A percentile compares a stretch with the other conserved stretches of the same genome.
Conservation (phyloP, 1,139 yeast species). For the Taphrina flavorubra region DNA sequence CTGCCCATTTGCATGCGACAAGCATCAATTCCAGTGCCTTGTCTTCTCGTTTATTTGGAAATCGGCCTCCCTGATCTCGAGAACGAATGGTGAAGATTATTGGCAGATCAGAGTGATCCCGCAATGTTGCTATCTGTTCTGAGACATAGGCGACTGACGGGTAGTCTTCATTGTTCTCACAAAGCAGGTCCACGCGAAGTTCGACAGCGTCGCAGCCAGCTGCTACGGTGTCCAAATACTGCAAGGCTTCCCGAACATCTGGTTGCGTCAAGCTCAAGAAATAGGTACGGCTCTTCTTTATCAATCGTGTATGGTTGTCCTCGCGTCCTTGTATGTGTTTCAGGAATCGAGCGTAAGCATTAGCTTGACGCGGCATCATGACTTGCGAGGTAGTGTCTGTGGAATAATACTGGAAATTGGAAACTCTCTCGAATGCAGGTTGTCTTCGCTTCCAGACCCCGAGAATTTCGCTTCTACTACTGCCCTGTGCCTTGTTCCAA, state of each 20-base stretch:
- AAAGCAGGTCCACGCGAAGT: conserved; percentile 74
- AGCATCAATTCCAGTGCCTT: conserved; percentile 60
- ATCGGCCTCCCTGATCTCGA: conserved; percentile 77
- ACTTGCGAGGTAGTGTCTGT: conserved; percentile 60
- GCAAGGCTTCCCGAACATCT: conserved; percentile 52
- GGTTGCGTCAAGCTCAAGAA: conserved; percentile 75
- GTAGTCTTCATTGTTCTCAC: conserved; percentile 51
- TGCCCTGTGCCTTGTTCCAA: conserved; percentile 51
- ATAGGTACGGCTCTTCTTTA: conserved; percentile 66
- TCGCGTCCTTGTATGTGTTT: conserved; percentile 68
- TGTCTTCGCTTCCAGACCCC: conserved; percentile 86
- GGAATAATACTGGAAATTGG: conserved; percentile 79
- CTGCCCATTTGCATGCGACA: conserved; percentile 70
- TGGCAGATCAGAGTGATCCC: conserved; percentile 71
- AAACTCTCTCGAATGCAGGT: conserved; percentile 76
- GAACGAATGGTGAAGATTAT: conserved; percentile 83
- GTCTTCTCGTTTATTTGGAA: conserved; percentile 63
- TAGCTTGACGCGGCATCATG: conserved; percentile 60
- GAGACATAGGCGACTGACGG: conserved; percentile 61
- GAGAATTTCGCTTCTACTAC: conserved; percentile 65
- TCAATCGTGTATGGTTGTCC: conserved; percentile 46
- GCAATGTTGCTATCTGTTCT: conserved; percentile 72
- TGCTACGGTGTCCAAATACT: conserved; percentile 59
- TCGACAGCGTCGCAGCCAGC: conserved; percentile 83
- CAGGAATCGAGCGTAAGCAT: conserved; percentile 66